A percentile compares a stretch with the other conserved stretches of the same genome.
These are phyloP conservation scores for Pyricularia grisea DNA, from an alignment of 2,329 filamentous ascomycete genomes.

Conservation along the genomic window DNA sequence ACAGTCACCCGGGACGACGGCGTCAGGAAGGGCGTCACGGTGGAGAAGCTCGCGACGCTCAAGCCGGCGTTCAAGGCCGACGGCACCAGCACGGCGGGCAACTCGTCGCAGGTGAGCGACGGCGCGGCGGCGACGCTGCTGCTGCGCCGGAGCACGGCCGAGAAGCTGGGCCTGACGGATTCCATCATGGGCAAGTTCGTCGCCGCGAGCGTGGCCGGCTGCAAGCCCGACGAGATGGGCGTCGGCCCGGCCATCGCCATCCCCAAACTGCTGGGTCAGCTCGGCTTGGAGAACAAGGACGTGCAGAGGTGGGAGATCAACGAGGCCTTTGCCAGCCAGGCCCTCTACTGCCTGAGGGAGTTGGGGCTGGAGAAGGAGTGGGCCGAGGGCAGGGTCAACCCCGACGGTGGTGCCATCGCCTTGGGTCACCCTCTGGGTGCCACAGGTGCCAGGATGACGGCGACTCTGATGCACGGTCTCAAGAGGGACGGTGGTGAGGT, in stretches of 20 bases:
- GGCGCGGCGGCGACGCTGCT: constrained; percentile 77
- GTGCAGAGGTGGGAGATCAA: constrained; percentile 90
- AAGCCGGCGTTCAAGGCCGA: constrained; percentile 76
- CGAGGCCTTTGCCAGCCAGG: constrained; percentile 64
- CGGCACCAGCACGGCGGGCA: constrained; percentile 76
- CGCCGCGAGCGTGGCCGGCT: constrained; percentile 65
- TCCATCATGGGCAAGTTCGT: constrained; percentile 78
- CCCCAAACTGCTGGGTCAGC: constrained; percentile 64
- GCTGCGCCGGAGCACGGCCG: constrained; percentile 75
- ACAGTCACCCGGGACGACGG: constrained; percentile 75
- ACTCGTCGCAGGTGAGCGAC: constrained; percentile 78
- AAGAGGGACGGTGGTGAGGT: constrained; percentile 63
- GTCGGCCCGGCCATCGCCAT: constrained; percentile 81
- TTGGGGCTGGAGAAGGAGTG: constrained; percentile 55
- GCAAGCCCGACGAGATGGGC: constrained; percentile 87
- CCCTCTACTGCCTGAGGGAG: constrained; percentile 61
- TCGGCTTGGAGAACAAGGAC: constrained; percentile 58
- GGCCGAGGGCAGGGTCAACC: constrained; percentile 68
- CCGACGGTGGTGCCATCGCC: constrained; percentile 90
- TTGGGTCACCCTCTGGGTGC: constrained; percentile 85
- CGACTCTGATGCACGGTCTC: constrained; percentile 58
- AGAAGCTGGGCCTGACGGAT: constrained; percentile 57
- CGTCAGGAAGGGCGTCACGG: constrained; percentile 57
- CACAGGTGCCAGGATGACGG: constrained; percentile 73
- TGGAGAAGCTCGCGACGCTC: constrained; percentile 65